Percentiles rank a stretch among this genome's conserved stretches.
These are phyloP conservation scores for Neurospora intermedia DNA, from an alignment of 495 filamentous ascomycete genomes.

Conservation along the genomic window DNA sequence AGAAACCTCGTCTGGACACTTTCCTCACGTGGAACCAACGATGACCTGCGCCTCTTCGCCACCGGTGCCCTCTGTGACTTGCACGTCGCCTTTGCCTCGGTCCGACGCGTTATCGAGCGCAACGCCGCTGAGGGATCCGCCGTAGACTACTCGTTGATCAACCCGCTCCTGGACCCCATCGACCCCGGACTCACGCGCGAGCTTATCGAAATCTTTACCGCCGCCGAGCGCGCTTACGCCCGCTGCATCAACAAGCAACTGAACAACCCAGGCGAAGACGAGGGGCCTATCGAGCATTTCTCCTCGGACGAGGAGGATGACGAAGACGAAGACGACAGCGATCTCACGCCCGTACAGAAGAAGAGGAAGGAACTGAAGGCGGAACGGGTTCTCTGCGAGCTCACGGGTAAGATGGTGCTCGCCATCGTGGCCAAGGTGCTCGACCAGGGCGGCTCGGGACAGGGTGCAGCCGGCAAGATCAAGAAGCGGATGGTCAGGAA, in stretches of 20 bases:
- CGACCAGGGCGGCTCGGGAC: slow-evolving; percentile 43
- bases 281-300: slow-evolving; percentile 48
- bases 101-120: slow-evolving; percentile 38
- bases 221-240: slow-evolving; percentile 64
- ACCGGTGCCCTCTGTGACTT: slow-evolving; percentile 68
- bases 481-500: slow-evolving; percentile 57
- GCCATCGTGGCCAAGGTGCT: slow-evolving; percentile 63
- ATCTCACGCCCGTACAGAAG: slow-evolving; percentile 41
- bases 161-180: slow-evolving; percentile 56
- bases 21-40: slow-evolving; percentile 49
- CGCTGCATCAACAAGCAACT: slow-evolving; percentile 55
- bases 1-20: slow-evolving; percentile 56
- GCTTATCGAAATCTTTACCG: slow-evolving; percentile 61
- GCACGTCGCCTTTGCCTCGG: slow-evolving; percentile 64
- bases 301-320: slow-evolving; percentile 35
- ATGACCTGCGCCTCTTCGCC: slow-evolving; percentile 66
- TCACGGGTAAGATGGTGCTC: slow-evolving; percentile 73
- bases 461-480: slow-evolving; percentile 43
- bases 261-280: slow-evolving; percentile 56
- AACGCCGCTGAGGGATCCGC: slow-evolving; percentile 9
- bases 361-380: slow-evolving; percentile 53
- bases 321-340: slow-evolving; percentile 51
- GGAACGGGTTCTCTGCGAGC: slow-evolving; percentile 74
- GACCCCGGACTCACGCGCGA: slow-evolving; percentile 43
- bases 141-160: slow-evolving; percentile 39